Conservation (phyloP, 192 early-diverging fungal genomes). For the Phycomyces nitens region DNA sequence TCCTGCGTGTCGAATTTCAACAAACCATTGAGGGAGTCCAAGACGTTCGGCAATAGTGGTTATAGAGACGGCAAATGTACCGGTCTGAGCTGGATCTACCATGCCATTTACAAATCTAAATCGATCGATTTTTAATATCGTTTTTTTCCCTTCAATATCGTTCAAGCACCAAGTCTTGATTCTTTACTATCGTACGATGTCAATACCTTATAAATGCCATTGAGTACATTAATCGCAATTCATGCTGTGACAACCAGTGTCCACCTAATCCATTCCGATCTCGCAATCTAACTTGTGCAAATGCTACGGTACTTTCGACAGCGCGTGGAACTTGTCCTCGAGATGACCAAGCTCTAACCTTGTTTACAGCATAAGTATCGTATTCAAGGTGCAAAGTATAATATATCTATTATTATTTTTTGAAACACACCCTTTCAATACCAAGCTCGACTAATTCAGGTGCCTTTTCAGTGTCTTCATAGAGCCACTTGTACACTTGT, state of each 20-base stretch:
- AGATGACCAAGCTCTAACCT: slow-evolving; percentile 70
- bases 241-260: slow-evolving; percentile 36
- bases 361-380: neutral
- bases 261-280: slow-evolving; percentile 33
- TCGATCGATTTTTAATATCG: neutral
- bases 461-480: slow-evolving; percentile 25
- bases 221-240: slow-evolving; percentile 44
- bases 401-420: no score
- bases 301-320: slow-evolving; percentile 58
- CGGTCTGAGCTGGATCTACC: slow-evolving; percentile 54
- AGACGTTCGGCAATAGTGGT: slow-evolving; percentile 45
- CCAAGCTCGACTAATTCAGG: slow-evolving; percentile 35
- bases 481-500: slow-evolving; percentile 53
- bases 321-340: slow-evolving; percentile 67
- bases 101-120: slow-evolving; percentile 60
- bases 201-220: slow-evolving; percentile 40
- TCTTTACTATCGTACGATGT: neutral
- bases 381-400: no score
- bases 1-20: slow-evolving; percentile 62
- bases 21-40: slow-evolving; percentile 63
- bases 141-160: no score
- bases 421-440: slow-evolving; percentile 50
- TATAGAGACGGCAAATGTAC: slow-evolving; percentile 53
- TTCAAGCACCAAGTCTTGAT: no score
- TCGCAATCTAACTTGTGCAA: slow-evolving; percentile 57